Evolutionary conservation across 1,284 basidiomycete genomes (phyloP), one percentile per base, ranked within the genome.

Genomic region (Rhodotorula sp.): DNA sequence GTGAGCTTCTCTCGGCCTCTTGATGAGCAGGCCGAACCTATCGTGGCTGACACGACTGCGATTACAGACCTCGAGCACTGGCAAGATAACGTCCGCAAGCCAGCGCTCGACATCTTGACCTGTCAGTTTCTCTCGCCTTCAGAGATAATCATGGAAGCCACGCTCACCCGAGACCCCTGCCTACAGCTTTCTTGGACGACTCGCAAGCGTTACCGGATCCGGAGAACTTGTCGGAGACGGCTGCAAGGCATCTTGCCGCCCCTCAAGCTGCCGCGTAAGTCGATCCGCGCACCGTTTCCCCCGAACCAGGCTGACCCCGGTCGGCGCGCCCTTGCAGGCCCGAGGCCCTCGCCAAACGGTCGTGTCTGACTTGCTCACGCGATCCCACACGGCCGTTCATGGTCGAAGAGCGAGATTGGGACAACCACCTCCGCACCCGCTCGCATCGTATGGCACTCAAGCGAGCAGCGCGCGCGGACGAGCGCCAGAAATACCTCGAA

Each of bases 321-420:
- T 18, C 48, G 18, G 48, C 23, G 23, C 8, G 2, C n/a, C 21
- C 21, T 5, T 1, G 18, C 49, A 72, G 71, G 5, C 23, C 62
- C 0, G 26, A 58, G 0, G 28, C 43, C 21, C 80, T 79, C 67
- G 89, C 82, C 62, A 88, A 89, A 76, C 77, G 85, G 8, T 81
- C 86, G 1, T 97, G 94, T 79, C 79, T 85, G 1, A 78, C 85
- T 2, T 97, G 94, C 79, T 52, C 92, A 0, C 76, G 79, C 7
- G 84, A 92, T 69, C 78, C 83, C 0, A 79, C 82, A 2, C 82
- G 85, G 38, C 93, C 94, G 0, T 84, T 91, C 66, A 89, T 93
- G 85, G 84, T 97, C 19, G 87, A 90, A 64, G 85, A 87, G 79
- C 87, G 86, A 5, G 80, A 89, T 71, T 91, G 90, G 88, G 84